Base-by-base conservation (phyloP, 129 eudicot genomes). In the Silybum marianum region DNA sequence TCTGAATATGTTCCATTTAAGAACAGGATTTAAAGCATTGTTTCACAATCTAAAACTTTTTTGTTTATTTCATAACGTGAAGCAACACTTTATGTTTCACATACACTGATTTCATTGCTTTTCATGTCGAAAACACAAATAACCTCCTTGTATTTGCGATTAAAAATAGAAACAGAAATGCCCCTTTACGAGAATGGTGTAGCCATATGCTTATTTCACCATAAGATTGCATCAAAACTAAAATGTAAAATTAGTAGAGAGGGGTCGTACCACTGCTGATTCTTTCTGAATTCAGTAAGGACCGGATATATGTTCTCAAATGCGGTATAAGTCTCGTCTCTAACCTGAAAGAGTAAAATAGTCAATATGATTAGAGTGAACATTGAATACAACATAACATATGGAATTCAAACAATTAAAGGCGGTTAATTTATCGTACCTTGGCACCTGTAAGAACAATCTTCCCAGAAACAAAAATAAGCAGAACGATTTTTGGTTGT, bases 281-380 rank as follows among this genome's bases (percentile, higher is more conserved):
- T 90, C 83, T 87, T 90, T 77, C 90, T 82, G 75, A 86, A 91
- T 82, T 88, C 92, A 7, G 90, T 89, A 26, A 91, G 91, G 39
- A 91, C 97, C 0, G 97, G 97, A 79, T 89, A 91, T 87, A 91
- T 91, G 83, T 91, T 91, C 90, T 91, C 93, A 82, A 91, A 91
- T 44, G 97, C 93, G 0, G 91, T 86, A 48, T 91, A 87, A 2
- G 90, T 91, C 68, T 91, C 97, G 42, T 89, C 93, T 78, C 97
- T 89, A 26, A 88, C 89, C 97, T 91, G 86, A 74, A 68, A 51
- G 72, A 21, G n/a, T 13, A 44, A 76, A 32, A 78, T 26, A 34
- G 66, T 22, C 28, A 32, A 25, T 11, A 25, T 11, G 1, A 28
- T 23, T 44, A 23, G 81, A 74, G 38, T 7, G 28, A 46, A 24